Percentiles rank a stretch among this genome's conserved stretches.
Conservation (phyloP, 73 alveolate genomes). For the Breviolum minutum region DNA sequence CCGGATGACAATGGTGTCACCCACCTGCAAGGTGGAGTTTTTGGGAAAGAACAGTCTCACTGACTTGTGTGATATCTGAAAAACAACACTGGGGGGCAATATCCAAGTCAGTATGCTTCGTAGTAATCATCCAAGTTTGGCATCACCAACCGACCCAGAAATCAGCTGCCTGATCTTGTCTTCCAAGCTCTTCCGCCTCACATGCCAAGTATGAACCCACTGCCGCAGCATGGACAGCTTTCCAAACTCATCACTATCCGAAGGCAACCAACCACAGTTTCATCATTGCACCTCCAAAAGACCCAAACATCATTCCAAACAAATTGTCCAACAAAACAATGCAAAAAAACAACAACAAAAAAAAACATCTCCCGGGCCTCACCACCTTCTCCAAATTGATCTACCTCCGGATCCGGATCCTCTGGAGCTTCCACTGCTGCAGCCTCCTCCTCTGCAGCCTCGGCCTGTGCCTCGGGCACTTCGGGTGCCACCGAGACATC, state of each 20-base stretch:
- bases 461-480: neutral
- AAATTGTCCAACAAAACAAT: no score
- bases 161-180: neutral
- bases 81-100: no score
- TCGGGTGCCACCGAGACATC: neutral
- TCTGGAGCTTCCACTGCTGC: neutral
- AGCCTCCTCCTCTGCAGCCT: neutral
- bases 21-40: neutral
- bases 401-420: neutral
- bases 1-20: constrained; percentile 53
- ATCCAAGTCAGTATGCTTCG: no score
- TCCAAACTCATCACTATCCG: neutral
- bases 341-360: neutral
- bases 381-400: constrained; percentile 1
- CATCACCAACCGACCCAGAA: no score
- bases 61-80: no score
- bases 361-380: neutral
- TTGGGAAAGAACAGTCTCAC: no score
- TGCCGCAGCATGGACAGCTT: neutral
- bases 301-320: no score
- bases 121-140: no score
- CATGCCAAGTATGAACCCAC: no score
- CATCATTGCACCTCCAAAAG: no score
- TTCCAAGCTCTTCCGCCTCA: neutral
- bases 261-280: neutral